Base-by-base conservation (phyloP, 257 asterid species). In the Solanum peruvianum region DNA sequence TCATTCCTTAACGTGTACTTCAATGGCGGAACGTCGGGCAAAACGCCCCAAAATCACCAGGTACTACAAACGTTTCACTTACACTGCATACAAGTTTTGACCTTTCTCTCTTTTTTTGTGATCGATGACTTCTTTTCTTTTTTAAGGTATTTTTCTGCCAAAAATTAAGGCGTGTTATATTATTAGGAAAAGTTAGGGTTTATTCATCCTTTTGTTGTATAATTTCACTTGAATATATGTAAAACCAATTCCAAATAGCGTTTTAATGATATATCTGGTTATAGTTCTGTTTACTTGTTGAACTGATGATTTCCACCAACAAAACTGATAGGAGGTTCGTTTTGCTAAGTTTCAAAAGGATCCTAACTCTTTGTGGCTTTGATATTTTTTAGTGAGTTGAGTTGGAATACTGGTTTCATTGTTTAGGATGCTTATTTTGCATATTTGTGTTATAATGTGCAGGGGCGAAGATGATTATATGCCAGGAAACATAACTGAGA, bases 391-490 rank as follows among this genome's bases (percentile, higher is more conserved):
- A 77, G 42, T 52, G 56, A 71, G 64, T 35, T 86, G 52, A 86
- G 16, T 76, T 47, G 31, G 39, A 39, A 69, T 83, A 71, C 71
- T 56, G 78, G 70, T 66, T 82, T 86, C 33, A 72, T 87, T 87
- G 64, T 73, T 73, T 15, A 8, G 80, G 80, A 33, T 31, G 47
- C 70, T 25, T 76, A 31, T 29, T 42, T 85, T 67, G 45, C 25
- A 37, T 64, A 27, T 84, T 84, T 41, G 31, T 44, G 29, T 82
- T 86, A 29, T 71, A 56, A 25, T 49, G 18, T 92, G 91, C 93
- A 96, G 99, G 90, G 97, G 95, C 25, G 94, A 93, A 58, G 98
- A 94, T 89, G 99, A 94, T 81, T 95, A 90, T 84, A 82, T 94
- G 92, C 93, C 96, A 5, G 99, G 99, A 87, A 97, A 94, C 90